These are phyloP conservation scores for Boechera stricta DNA, from an alignment of 345 rosid genomes.

Conservation along the genomic window DNA sequence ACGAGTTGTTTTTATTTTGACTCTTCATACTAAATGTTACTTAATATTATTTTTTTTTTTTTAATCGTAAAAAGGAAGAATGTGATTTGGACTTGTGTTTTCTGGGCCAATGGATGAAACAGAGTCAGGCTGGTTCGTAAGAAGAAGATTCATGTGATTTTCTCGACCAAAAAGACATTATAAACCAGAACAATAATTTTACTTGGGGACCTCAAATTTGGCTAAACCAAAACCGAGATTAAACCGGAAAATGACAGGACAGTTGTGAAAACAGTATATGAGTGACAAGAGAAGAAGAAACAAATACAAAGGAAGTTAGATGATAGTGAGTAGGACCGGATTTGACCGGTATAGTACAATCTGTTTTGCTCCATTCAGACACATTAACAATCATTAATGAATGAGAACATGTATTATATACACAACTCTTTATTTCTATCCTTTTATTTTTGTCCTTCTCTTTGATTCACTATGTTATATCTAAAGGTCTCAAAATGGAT, in stretches of 20 bases:
- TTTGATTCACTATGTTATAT: background rate
- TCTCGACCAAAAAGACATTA: background rate
- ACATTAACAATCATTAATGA: conserved; percentile 38
- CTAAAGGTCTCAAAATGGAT: too few relatives aligned
- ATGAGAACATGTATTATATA: conserved; percentile 22
- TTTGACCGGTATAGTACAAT: conserved; percentile 44
- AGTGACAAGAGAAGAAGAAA: conserved; percentile 1
- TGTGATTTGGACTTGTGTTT: background rate
- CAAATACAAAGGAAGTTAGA: conserved; percentile 10
- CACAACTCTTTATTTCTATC: background rate
- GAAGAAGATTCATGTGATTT: background rate
- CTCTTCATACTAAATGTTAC: background rate
- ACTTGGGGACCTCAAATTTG: background rate
- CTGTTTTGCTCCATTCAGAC: conserved; percentile 32
- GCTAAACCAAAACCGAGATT: conserved; percentile 8
- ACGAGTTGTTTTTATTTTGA: background rate
- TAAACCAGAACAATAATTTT: background rate
- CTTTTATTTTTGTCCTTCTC: conserved; percentile 4
- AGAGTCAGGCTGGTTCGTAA: conserved; percentile 3
- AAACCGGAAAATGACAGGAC: conserved; percentile 25
- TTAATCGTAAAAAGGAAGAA: background rate
- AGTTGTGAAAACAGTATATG: background rate
- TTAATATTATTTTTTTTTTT: background rate
- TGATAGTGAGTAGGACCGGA: conserved; percentile 33
- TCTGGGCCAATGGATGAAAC: conserved; percentile 19